Evolutionary conservation across 768 basidiomycete species (phyloP).

Genomic region (Epithele typhae): DNA sequence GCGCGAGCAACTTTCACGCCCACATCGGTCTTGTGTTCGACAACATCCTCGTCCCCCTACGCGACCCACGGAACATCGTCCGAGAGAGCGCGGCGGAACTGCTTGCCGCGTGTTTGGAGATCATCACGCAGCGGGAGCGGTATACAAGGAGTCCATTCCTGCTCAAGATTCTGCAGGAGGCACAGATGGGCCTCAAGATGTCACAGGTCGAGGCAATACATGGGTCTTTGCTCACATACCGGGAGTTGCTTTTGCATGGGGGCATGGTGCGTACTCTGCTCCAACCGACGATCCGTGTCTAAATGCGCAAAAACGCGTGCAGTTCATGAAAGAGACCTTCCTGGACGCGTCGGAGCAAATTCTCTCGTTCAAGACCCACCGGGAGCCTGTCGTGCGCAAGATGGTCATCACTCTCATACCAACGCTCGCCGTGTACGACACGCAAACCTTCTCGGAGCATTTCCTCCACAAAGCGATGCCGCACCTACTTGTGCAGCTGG

Average conservation of each 20-base stretch:
- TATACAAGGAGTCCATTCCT: slow-evolving; percentile 64
- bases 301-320: neutral
- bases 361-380: slow-evolving; percentile 79
- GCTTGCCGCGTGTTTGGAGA: slow-evolving; percentile 88
- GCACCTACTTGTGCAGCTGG: slow-evolving; percentile 81
- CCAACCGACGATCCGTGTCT: too few species aligned
- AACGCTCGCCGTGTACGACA: slow-evolving; percentile 90
- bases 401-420: slow-evolving; percentile 97
- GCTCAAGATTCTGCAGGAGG: slow-evolving; percentile 82
- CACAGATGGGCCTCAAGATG: slow-evolving; percentile 76
- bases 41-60: slow-evolving; percentile 85
- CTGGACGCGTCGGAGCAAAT: slow-evolving; percentile 87
- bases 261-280: slow-evolving; percentile 65
- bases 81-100: slow-evolving; percentile 92
- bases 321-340: slow-evolving; percentile 90
- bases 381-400: slow-evolving; percentile 84
- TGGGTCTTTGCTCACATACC: slow-evolving; percentile 87
- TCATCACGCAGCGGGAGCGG: slow-evolving; percentile 72
- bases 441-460: slow-evolving; percentile 85
- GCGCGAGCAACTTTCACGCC: slow-evolving; percentile 81
- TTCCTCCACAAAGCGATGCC: slow-evolving; percentile 94
- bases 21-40: slow-evolving; percentile 88
- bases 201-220: slow-evolving; percentile 86
- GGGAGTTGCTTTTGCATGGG: slow-evolving; percentile 88
- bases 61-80: slow-evolving; percentile 87